A percentile compares a stretch with the other conserved stretches of the same genome.
These are phyloP conservation scores for Pisolithus albus DNA, from an alignment of 768 basidiomycete genomes.

Conservation along the genomic window DNA sequence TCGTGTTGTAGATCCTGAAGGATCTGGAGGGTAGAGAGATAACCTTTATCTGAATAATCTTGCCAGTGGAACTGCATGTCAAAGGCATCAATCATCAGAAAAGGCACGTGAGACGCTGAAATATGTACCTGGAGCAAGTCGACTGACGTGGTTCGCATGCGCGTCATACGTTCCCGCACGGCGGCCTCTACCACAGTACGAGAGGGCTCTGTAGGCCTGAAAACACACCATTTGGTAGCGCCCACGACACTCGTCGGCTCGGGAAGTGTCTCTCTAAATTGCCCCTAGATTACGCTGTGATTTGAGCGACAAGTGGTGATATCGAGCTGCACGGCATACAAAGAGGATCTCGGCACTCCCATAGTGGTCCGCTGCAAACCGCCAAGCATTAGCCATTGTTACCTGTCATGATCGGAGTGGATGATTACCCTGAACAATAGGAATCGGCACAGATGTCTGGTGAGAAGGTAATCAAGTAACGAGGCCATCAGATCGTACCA, in stretches of 20 bases:
- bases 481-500: slow-evolving; percentile 37
- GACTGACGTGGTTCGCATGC: slow-evolving; percentile 52
- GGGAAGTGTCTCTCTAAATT: slow-evolving; percentile 48
- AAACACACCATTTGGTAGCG: slow-evolving; percentile 86
- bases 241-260: slow-evolving; percentile 45
- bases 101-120: slow-evolving; percentile 2
- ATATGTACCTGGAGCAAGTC: slow-evolving; percentile 64
- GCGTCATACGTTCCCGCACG: slow-evolving; percentile 61
- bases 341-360: slow-evolving; percentile 78
- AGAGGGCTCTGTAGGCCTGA: slow-evolving; percentile 46
- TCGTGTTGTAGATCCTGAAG: slow-evolving; percentile 54
- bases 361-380: slow-evolving; percentile 71
- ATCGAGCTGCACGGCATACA: slow-evolving; percentile 35
- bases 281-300: slow-evolving; percentile 43
- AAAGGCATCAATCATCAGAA: neutral
- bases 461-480: slow-evolving; percentile 1
- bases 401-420: neutral
- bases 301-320: neutral
- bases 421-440: slow-evolving; percentile 20
- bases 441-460: neutral
- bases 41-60: slow-evolving; percentile 47
- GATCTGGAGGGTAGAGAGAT: slow-evolving; percentile 42
- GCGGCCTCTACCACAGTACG: slow-evolving; percentile 53
- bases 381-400: slow-evolving; percentile 5
- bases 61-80: slow-evolving; percentile 70